Evolutionary conservation across 2,329 filamentous ascomycete genomes (phyloP).

Genomic region (Paracoccidioides brasiliensis): DNA sequence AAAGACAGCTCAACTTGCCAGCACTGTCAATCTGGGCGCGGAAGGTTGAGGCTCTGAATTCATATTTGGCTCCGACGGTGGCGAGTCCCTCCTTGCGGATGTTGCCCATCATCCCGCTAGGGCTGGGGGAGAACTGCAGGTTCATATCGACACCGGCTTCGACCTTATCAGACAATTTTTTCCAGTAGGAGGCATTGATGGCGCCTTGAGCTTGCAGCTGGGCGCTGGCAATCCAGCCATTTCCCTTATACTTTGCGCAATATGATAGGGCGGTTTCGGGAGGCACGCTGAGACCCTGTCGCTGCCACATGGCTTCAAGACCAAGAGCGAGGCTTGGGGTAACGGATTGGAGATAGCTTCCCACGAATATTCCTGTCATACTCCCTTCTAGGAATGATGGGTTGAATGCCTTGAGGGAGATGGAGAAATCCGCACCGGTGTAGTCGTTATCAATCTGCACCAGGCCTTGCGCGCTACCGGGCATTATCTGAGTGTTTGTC

Average conservation of each 20-base stretch:
- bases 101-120: conserved; percentile 60
- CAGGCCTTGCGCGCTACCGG: conserved; percentile 68
- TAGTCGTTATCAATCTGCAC: conserved; percentile 93
- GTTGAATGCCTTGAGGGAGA: conserved; percentile 86
- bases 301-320: conserved; percentile 88
- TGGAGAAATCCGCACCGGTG: conserved; percentile 82
- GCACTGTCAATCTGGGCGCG: conserved; percentile 90
- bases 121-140: conserved; percentile 59
- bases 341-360: conserved; percentile 86
- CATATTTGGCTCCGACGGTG: conserved; percentile 91
- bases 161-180: conserved; percentile 80
- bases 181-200: conserved; percentile 88
- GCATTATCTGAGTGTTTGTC: conserved; percentile 71
- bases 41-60: conserved; percentile 92
- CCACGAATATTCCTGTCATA: conserved; percentile 87
- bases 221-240: conserved; percentile 84
- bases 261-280: conserved; percentile 90
- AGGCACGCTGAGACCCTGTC: conserved; percentile 65
- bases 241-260: conserved; percentile 77
- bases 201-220: conserved; percentile 82
- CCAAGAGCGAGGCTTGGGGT: conserved; percentile 79
- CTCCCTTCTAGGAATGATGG: conserved; percentile 88
- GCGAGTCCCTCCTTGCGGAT: conserved; percentile 77
- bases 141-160: conserved; percentile 94
- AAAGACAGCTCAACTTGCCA: conserved; percentile 79